A percentile compares a stretch with the other conserved stretches of the same genome.
phyloP scores from a whole-genome alignment of 2,329 filamentous ascomycete genomes.

The Pezicula rhizophila region DNA sequence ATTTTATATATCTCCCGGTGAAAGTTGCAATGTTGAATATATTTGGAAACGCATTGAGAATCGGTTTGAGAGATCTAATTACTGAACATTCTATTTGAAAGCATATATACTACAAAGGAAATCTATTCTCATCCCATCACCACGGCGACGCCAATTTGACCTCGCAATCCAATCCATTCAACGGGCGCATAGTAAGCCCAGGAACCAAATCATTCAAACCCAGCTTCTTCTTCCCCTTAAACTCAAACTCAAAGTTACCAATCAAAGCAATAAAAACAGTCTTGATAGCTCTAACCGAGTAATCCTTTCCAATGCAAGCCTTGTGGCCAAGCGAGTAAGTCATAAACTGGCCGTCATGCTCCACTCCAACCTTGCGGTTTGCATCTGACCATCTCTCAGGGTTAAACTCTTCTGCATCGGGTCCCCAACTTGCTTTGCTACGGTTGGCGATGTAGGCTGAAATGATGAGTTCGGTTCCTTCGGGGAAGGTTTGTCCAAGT shows the following conservation, averaged over 20 bases:
- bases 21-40: too few relatives aligned
- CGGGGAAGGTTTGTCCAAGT: conserved; percentile 49
- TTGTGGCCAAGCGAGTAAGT: conserved; percentile 59
- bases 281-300: conserved; percentile 57
- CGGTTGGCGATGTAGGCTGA: conserved; percentile 51
- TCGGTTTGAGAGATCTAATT: not conserved
- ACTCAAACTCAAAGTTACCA: conserved; percentile 46
- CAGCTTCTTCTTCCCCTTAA: conserved; percentile 40
- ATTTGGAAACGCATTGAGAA: not conserved
- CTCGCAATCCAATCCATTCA: conserved; percentile 48
- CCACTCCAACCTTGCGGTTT: conserved; percentile 34
- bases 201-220: conserved; percentile 42
- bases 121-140: conserved; percentile 20
- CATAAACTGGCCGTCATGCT: conserved; percentile 50
- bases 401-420: conserved; percentile 52
- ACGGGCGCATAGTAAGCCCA: conserved; percentile 50
- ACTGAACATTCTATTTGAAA: not conserved
- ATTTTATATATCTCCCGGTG: too few relatives aligned
- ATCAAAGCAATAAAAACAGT: conserved; percentile 52
- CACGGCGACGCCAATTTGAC: conserved; percentile 42
- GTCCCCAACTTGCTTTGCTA: conserved; percentile 51
- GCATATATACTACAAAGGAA: not conserved
- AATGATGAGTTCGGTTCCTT: conserved; percentile 49
- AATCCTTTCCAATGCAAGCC: conserved; percentile 55
- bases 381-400: conserved; percentile 48